These are phyloP conservation scores for Clathrus columnatus DNA, from an alignment of 768 basidiomycete species.

Conservation along the genomic window DNA sequence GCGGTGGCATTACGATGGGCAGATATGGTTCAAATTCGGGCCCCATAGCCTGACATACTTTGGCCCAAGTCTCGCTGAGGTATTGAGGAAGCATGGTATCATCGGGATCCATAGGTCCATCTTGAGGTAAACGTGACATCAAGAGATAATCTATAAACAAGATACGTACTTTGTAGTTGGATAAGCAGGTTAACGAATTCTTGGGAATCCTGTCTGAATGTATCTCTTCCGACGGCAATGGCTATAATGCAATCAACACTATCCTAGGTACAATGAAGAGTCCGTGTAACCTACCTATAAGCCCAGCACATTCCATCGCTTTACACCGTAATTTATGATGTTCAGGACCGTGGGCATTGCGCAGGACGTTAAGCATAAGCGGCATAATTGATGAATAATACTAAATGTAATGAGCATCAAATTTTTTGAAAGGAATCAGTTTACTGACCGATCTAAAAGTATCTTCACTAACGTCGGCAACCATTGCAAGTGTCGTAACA, in stretches of 20 bases:
- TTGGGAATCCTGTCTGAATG: constrained; percentile 67
- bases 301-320: constrained; percentile 86
- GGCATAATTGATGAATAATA: constrained; percentile 79
- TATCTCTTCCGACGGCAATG: constrained; percentile 76
- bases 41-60: constrained; percentile 78
- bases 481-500: constrained; percentile 82
- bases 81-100: constrained; percentile 70
- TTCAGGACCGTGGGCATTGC: constrained; percentile 58
- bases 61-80: constrained; percentile 82
- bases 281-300: constrained; percentile 51
- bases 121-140: constrained; percentile 24
- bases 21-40: constrained; percentile 83
- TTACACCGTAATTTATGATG: constrained; percentile 62
- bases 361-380: constrained; percentile 63
- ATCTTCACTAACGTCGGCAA: constrained; percentile 74
- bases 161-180: constrained; percentile 77
- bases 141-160: neutral
- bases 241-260: constrained; percentile 36
- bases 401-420: constrained; percentile 25
- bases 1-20: constrained; percentile 71
- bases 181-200: constrained; percentile 66
- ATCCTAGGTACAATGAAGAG: neutral
- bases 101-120: constrained; percentile 56
- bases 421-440: constrained; percentile 1
- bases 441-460: constrained; percentile 60